phyloP scores from a whole-genome alignment of 148 eudicot genomes.

The Chenopodium suecicum region DNA sequence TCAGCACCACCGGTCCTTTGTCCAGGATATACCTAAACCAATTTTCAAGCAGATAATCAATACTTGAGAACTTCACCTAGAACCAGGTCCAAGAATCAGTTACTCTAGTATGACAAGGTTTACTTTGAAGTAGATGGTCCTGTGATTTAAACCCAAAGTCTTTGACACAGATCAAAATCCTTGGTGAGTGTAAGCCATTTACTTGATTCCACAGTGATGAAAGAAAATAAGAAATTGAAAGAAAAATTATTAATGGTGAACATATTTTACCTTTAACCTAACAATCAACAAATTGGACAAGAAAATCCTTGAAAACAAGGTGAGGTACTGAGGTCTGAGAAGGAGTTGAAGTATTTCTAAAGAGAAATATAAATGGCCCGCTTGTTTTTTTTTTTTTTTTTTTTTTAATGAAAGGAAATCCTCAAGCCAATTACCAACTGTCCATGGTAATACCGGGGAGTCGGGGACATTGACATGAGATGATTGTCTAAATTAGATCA shows the following conservation, averaged over 20 bases:
- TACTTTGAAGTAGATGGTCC: background rate
- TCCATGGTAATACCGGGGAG: too few species aligned
- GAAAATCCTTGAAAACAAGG: background rate
- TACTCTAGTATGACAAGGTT: background rate
- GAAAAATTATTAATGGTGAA: background rate
- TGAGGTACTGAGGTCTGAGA: too few species aligned
- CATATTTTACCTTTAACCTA: background rate
- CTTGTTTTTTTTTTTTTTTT: too few species aligned
- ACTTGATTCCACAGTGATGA: background rate
- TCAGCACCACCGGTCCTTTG: constrained; percentile 79
- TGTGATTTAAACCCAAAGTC: background rate
- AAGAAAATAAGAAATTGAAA: too few species aligned
- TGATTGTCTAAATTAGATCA: too few species aligned
- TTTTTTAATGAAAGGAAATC: too few species aligned
- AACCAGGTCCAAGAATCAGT: background rate
- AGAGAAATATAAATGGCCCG: too few species aligned
- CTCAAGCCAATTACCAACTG: too few species aligned
- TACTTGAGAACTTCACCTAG: background rate
- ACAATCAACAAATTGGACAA: background rate
- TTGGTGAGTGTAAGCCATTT: background rate
- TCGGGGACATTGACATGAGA: background rate
- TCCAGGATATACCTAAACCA: constrained; percentile 86
- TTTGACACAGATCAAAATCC: background rate
- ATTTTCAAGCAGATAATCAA: background rate
- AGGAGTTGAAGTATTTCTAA: too few species aligned